Base-by-base conservation (phyloP, 2,329 filamentous ascomycete genomes). In the Cytospora chrysosperma region DNA sequence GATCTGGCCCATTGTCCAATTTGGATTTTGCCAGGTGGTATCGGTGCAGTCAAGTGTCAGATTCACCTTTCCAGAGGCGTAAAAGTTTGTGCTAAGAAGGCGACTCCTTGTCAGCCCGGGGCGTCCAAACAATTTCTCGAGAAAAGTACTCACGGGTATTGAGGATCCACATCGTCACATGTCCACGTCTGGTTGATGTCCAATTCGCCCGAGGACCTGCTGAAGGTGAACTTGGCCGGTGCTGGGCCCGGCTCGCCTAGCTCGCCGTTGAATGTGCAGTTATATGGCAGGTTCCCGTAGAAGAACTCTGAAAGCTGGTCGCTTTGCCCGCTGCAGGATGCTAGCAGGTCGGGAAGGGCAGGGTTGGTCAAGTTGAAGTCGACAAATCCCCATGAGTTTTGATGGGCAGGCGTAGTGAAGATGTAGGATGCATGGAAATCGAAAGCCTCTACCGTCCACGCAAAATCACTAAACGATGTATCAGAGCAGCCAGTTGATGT, bases 321-420 rank as follows among this genome's bases (percentile, higher is more conserved):
- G 71, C 79, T 83, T 24, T 67, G 17, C 52, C 73, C 79, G 30
- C 65, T 67, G 77, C 82, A 85, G 37, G 59, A 57, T 52, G 75
- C 71, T 26, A 67, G 68, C 65, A 76, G 75, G 21, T 59, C 63
- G 47, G 72, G 67, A 43, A 82, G 68, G 34, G 75, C 79, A 17
- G 77, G 74, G 76, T 83, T 84, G 60, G 72, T 69, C n/a, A 84
- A 73, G 65, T 78, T 80, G 74, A 85, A 85, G 70, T 74, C 75
- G 65, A 80, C 77, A 64, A 76, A 75, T 56, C 81, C 82, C 72
- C 72, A 76, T 2, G 77, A 77, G 70, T 78, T 80, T 67, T 83
- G 80, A 73, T 85, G 82, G 4, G 82, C 74, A 0, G 82, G 82
- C 2, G 80, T 84, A 19, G 75, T 75, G 75, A 82, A 84, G 70